Percentiles rank a stretch among this genome's conserved stretches.
phyloP scores from a whole-genome alignment of 306 rosid species.

The Gastrolobium bilobum region DNA sequence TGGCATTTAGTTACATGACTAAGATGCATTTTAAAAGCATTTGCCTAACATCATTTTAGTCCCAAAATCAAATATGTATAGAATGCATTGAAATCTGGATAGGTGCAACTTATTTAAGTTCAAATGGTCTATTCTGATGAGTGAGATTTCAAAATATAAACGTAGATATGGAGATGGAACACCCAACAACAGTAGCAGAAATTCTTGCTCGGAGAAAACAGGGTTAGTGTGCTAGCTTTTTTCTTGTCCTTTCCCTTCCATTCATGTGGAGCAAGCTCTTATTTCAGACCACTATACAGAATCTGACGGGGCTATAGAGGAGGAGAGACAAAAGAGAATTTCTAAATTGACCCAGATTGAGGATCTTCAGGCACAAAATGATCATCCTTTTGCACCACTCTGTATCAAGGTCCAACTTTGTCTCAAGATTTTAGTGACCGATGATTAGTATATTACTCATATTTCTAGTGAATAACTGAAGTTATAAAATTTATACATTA shows the following conservation, averaged over 20 bases:
- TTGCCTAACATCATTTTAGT: neutral
- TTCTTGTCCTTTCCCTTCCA: conserved; percentile 40
- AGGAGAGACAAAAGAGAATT: conserved; percentile 73
- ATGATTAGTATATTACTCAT: neutral
- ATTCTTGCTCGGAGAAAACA: conserved; percentile 75
- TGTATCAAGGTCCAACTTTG: conserved; percentile 82
- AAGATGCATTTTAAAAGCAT: conserved; percentile 7
- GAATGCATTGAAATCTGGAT: conserved; percentile 29
- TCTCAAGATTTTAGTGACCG: conserved; percentile 31
- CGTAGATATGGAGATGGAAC: conserved; percentile 85
- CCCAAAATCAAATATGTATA: conserved; percentile 23
- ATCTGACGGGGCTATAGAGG: conserved; percentile 61
- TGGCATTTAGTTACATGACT: conserved; percentile 4
- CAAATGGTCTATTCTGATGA: conserved; percentile 46
- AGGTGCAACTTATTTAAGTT: conserved; percentile 14
- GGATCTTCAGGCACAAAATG: conserved; percentile 80
- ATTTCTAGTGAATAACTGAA: conserved; percentile 28
- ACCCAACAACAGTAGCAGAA: conserved; percentile 77
- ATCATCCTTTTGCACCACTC: conserved; percentile 78
- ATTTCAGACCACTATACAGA: conserved; percentile 59
- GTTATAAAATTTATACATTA: conserved; percentile 11
- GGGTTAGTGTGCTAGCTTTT: conserved; percentile 59
- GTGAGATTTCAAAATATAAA: conserved; percentile 52
- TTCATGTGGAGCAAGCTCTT: conserved; percentile 42
- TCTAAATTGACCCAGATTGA: conserved; percentile 85